phyloP scores from a whole-genome alignment of 2,329 filamentous ascomycete genomes.

The Didymella lethalis region DNA sequence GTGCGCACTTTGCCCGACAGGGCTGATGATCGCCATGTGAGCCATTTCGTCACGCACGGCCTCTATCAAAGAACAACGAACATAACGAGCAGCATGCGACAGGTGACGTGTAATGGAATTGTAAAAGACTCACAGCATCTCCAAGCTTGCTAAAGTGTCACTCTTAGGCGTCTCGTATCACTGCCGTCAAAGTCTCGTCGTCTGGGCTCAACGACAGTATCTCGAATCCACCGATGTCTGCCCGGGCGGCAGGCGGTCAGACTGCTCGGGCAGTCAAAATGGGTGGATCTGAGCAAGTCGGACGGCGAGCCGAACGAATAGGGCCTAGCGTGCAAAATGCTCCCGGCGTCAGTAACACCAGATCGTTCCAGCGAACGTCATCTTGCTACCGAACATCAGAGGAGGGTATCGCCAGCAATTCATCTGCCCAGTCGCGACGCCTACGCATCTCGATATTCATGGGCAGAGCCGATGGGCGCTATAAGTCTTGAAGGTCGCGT shows the following conservation, averaged over 20 bases:
- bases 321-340: slow-evolving; percentile 1
- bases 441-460: background rate
- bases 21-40: slow-evolving; percentile 14
- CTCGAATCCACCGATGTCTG: slow-evolving; percentile 9
- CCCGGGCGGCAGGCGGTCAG: slow-evolving; percentile 8
- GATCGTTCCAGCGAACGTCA: slow-evolving; percentile 12
- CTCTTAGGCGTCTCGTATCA: too few relatives aligned
- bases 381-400: background rate
- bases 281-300: slow-evolving; percentile 2
- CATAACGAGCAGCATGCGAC: background rate
- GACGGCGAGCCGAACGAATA: background rate
- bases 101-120: background rate
- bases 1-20: slow-evolving; percentile 15
- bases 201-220: background rate
- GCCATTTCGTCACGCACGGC: slow-evolving; percentile 6
- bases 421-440: slow-evolving; percentile 4
- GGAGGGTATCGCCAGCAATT: background rate
- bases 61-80: slow-evolving; percentile 7
- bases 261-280: slow-evolving; percentile 5
- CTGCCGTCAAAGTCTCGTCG: background rate
- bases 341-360: slow-evolving; percentile 13
- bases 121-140: background rate
- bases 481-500: too few relatives aligned
- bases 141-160: background rate
- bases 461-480: background rate